Percentiles rank a stretch among this genome's conserved stretches.
Evolutionary conservation across 1,284 basidiomycete genomes (phyloP).

Genomic region (Coniophora puteana): DNA sequence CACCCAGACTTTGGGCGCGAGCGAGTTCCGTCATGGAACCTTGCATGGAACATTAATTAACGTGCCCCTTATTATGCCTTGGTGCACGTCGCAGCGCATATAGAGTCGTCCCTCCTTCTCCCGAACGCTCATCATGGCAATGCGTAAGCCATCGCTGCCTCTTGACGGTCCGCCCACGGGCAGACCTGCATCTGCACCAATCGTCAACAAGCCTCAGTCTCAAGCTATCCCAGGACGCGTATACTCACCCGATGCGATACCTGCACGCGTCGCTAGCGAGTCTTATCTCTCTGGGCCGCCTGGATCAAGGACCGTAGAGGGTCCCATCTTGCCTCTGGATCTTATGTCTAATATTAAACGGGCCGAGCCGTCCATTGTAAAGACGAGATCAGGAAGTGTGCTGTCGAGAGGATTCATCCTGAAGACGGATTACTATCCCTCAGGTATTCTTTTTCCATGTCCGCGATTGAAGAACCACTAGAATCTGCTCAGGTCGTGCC

Average conservation of each 20-base stretch:
- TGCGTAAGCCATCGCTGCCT: too few relatives aligned
- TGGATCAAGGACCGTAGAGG: constrained; percentile 10
- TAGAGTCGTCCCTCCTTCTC: too few relatives aligned
- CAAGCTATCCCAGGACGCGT: not conserved
- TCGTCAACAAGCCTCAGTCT: constrained; percentile 6
- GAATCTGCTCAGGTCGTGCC: constrained; percentile 60
- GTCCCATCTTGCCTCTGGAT: too few relatives aligned
- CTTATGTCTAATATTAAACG: constrained; percentile 58
- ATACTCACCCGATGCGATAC: constrained; percentile 4
- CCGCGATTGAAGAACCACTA: constrained; percentile 8
- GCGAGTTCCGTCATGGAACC: too few relatives aligned
- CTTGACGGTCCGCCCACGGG: too few relatives aligned
- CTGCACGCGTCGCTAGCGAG: constrained; percentile 5
- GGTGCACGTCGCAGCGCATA: too few relatives aligned
- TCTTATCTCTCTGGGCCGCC: constrained; percentile 1
- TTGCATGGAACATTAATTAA: too few relatives aligned
- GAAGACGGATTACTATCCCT: constrained; percentile 92
- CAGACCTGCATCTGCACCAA: constrained; percentile 12
- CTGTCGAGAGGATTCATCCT: constrained; percentile 88
- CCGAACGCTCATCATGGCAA: too few relatives aligned
- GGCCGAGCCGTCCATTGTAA: constrained; percentile 75
- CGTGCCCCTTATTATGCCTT: too few relatives aligned
- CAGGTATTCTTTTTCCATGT: constrained; percentile 48
- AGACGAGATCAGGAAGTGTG: constrained; percentile 85
- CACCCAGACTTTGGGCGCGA: too few relatives aligned